Conservation (phyloP, 495 filamentous ascomycete species). For the Daldinia caldariorum region DNA sequence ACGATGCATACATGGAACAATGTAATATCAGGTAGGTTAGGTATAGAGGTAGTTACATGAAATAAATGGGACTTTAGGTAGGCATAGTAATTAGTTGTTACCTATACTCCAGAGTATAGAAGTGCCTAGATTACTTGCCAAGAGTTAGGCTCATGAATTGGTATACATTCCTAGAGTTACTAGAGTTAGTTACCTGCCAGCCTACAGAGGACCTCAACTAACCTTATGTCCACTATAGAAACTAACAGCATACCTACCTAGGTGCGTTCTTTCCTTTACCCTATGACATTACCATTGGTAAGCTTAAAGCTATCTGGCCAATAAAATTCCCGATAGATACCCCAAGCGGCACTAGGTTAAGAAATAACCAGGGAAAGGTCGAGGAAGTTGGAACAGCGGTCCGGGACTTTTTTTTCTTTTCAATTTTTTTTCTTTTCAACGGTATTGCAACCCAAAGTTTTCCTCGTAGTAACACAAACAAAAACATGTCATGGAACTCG, state of each 20-base stretch:
- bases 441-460: neutral
- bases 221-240: neutral
- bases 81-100: too few relatives aligned
- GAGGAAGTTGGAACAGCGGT: neutral
- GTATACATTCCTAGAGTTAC: too few relatives aligned
- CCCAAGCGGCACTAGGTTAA: slow-evolving; percentile 13
- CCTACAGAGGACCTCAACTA: too few relatives aligned
- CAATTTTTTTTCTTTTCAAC: neutral
- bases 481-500: neutral
- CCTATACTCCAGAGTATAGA: neutral
- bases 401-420: slow-evolving; percentile 7
- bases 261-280: neutral
- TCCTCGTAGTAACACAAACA: neutral
- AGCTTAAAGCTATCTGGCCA: neutral
- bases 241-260: slow-evolving; percentile 3
- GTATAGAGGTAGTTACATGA: too few relatives aligned
- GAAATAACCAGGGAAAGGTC: slow-evolving; percentile 11
- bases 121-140: neutral
- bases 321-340: slow-evolving; percentile 15
- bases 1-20: neutral
- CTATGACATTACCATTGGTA: neutral
- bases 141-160: neutral
- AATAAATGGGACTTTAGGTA: too few relatives aligned
- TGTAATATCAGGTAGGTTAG: too few relatives aligned
- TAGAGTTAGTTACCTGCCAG: too few relatives aligned